phyloP scores from a whole-genome alignment of 176 grass and related monocot genomes.

The Themeda triandra region DNA sequence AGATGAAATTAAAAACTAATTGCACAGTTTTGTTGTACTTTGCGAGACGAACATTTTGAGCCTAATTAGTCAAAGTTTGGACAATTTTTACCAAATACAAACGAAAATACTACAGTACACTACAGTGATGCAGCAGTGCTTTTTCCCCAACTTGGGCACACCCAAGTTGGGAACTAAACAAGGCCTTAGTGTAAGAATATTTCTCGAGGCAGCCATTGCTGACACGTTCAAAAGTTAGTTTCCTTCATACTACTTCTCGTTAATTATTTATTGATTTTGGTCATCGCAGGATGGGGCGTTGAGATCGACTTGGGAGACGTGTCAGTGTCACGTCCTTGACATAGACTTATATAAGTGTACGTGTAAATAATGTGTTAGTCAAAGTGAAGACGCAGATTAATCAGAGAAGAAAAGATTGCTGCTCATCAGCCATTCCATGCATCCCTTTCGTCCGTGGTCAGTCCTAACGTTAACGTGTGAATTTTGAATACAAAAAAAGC shows the following conservation, averaged over 20 bases:
- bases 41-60: too few relatives aligned
- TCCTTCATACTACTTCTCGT: background rate
- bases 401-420: background rate
- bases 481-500: background rate
- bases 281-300: too few relatives aligned
- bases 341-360: background rate
- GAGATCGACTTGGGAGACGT: background rate
- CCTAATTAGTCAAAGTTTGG: too few relatives aligned
- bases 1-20: too few relatives aligned
- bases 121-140: too few relatives aligned
- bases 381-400: background rate
- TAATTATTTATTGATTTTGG: background rate
- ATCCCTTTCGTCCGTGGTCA: background rate
- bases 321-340: slow-evolving; percentile 6
- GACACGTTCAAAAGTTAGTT: slow-evolving; percentile 13
- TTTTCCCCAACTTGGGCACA: too few relatives aligned
- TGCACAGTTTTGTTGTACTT: too few relatives aligned
- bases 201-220: slow-evolving; percentile 11
- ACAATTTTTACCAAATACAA: too few relatives aligned
- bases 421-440: too few relatives aligned
- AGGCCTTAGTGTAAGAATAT: too few relatives aligned
- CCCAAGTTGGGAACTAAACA: too few relatives aligned
- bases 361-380: background rate
- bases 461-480: background rate
- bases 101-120: too few relatives aligned